Percentiles rank a stretch among this genome's conserved stretches.
Evolutionary conservation across 2,329 filamentous ascomycete genomes (phyloP).

Genomic region (Arthrobotrys iridis): DNA sequence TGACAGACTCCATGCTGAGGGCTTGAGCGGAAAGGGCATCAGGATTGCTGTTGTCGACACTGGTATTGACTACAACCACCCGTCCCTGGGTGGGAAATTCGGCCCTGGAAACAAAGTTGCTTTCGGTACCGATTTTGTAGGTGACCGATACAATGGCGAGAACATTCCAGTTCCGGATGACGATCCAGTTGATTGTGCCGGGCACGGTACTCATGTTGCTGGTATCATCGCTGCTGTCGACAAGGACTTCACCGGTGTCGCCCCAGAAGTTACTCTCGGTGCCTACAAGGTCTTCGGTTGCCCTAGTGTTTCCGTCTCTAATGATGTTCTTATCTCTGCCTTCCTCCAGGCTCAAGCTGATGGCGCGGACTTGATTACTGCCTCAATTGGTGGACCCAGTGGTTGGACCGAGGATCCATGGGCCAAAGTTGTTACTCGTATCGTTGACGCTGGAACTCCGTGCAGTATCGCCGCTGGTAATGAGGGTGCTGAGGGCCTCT

Average conservation of each 20-base stretch:
- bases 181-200: slow-evolving; percentile 57
- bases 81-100: slow-evolving; percentile 56
- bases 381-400: slow-evolving; percentile 60
- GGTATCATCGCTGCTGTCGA: slow-evolving; percentile 57
- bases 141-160: slow-evolving; percentile 52
- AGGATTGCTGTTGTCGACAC: slow-evolving; percentile 56
- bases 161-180: slow-evolving; percentile 52
- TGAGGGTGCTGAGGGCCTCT: slow-evolving; percentile 65
- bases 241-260: slow-evolving; percentile 58
- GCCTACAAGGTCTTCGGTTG: slow-evolving; percentile 60
- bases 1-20: slow-evolving; percentile 41
- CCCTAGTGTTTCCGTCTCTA: slow-evolving; percentile 54
- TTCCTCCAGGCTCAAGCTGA: slow-evolving; percentile 59
- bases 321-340: slow-evolving; percentile 59
- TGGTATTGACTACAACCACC: slow-evolving; percentile 57
- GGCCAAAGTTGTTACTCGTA: slow-evolving; percentile 62
- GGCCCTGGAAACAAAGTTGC: slow-evolving; percentile 56
- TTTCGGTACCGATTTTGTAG: slow-evolving; percentile 56
- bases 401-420: slow-evolving; percentile 62
- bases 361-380: slow-evolving; percentile 61
- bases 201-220: slow-evolving; percentile 57
- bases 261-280: slow-evolving; percentile 59
- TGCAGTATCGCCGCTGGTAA: slow-evolving; percentile 68
- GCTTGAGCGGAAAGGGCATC: slow-evolving; percentile 40
- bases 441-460: slow-evolving; percentile 65